A percentile compares a stretch with the other conserved stretches of the same genome.
These are phyloP conservation scores for Odonthalia washingtoniensis DNA, from an alignment of 31 red algal genomes.

Conservation along the genomic window DNA sequence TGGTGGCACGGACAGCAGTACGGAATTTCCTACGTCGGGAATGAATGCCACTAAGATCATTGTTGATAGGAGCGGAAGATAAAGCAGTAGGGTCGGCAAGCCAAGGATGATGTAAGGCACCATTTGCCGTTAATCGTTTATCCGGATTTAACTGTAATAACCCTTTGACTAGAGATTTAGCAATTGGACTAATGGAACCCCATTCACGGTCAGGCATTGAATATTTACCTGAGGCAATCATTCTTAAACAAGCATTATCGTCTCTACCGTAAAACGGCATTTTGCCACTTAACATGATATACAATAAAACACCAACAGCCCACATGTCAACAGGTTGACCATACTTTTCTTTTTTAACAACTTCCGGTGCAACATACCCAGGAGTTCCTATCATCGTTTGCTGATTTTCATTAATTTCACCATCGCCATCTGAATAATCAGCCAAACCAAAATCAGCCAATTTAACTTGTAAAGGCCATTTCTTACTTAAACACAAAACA, in stretches of 20 bases:
- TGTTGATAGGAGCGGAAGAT: constrained; percentile 73
- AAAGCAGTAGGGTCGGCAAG: constrained; percentile 75
- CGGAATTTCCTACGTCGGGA: constrained; percentile 90
- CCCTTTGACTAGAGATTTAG: constrained; percentile 78
- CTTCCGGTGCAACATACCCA: constrained; percentile 96
- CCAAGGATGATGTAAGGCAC: constrained; percentile 91
- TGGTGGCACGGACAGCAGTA: constrained; percentile 84
- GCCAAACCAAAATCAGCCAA: constrained; percentile 98
- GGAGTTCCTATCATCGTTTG: constrained; percentile 90
- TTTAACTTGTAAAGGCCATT: constrained; percentile 82
- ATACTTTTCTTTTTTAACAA: constrained; percentile 85
- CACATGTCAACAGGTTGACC: constrained; percentile 88
- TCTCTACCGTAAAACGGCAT: constrained; percentile 98
- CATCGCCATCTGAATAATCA: constrained; percentile 77
- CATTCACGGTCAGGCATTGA: constrained; percentile 83
- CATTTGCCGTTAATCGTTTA: constrained; percentile 80
- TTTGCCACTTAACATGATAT: constrained; percentile 96
- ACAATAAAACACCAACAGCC: constrained; percentile 93
- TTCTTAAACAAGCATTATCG: constrained; percentile 84
- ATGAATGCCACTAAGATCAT: constrained; percentile 90
- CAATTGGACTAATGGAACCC: constrained; percentile 76
- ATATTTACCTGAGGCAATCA: constrained; percentile 76
- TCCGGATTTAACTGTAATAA: constrained; percentile 89
- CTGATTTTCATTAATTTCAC: constrained; percentile 50
- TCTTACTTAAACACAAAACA: constrained; percentile 70